A percentile compares a stretch with the other conserved stretches of the same genome.
phyloP scores from a whole-genome alignment of 2,329 filamentous ascomycete species.

The Arthrobotrys iridis region DNA sequence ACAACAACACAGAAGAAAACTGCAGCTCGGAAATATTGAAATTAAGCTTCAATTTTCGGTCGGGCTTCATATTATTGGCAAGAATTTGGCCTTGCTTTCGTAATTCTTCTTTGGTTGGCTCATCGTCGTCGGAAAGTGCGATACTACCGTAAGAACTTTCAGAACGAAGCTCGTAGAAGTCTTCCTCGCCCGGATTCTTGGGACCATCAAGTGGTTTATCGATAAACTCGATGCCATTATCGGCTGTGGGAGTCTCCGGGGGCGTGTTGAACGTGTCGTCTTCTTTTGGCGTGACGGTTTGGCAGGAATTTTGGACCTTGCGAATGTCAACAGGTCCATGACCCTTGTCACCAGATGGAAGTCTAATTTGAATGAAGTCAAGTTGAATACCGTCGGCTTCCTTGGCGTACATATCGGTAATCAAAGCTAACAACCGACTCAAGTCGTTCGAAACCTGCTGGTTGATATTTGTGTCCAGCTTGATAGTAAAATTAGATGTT shows the following conservation, averaged over 20 bases:
- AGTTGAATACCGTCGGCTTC: constrained; percentile 37
- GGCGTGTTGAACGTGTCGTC: constrained; percentile 2
- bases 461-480: constrained; percentile 35
- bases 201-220: neutral
- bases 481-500: neutral
- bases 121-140: neutral
- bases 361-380: constrained; percentile 30
- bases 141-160: neutral
- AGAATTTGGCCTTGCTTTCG: constrained; percentile 14
- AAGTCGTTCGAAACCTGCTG: constrained; percentile 27
- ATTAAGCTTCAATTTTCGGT: constrained; percentile 8
- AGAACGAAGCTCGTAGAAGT: neutral
- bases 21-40: constrained; percentile 25
- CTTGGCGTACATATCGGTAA: constrained; percentile 42
- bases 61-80: constrained; percentile 8
- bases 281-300: neutral
- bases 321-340: neutral
- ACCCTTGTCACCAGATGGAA: neutral
- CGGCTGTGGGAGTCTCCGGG: neutral
- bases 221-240: no score
- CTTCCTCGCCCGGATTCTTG: neutral
- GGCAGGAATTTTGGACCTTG: neutral
- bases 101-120: constrained; percentile 14
- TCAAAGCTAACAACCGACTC: neutral
- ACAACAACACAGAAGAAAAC: constrained; percentile 33